Evolutionary conservation across 2,329 filamentous ascomycete species (phyloP).

Genomic region (Penicillium sp.): DNA sequence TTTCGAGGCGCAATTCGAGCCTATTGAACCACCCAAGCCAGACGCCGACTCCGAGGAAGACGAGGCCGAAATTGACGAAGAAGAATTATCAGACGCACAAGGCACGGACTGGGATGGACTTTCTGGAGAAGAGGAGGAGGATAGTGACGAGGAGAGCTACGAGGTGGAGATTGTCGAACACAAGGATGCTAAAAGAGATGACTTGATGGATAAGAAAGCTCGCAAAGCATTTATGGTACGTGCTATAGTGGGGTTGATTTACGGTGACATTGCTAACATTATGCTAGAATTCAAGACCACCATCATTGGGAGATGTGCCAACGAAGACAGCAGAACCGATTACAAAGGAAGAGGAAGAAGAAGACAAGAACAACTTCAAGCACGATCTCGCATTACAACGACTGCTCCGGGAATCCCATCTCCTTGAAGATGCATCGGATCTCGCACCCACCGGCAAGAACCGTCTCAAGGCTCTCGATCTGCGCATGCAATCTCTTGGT

Average conservation of each 20-base stretch:
- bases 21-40: constrained; percentile 51
- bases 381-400: constrained; percentile 92
- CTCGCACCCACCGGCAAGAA: constrained; percentile 66
- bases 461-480: constrained; percentile 77
- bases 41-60: constrained; percentile 21
- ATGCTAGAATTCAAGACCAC: constrained; percentile 48
- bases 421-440: constrained; percentile 64
- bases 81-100: constrained; percentile 31
- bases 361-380: constrained; percentile 69
- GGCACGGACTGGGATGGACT: constrained; percentile 65
- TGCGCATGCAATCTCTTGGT: constrained; percentile 79
- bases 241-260: background rate
- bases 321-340: constrained; percentile 21
- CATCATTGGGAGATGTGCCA: constrained; percentile 30
- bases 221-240: constrained; percentile 76
- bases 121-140: constrained; percentile 52
- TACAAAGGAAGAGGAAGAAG: constrained; percentile 54
- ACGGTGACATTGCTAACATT: background rate
- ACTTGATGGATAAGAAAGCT: constrained; percentile 64
- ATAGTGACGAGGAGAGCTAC: constrained; percentile 37
- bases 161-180: constrained; percentile 65
- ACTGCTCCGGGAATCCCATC: constrained; percentile 86
- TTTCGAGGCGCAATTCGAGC: constrained; percentile 86
- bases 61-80: constrained; percentile 28
- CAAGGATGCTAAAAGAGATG: constrained; percentile 47